These are phyloP conservation scores for Aphanocladium album DNA, from an alignment of 2,329 filamentous ascomycete species.

Conservation along the genomic window DNA sequence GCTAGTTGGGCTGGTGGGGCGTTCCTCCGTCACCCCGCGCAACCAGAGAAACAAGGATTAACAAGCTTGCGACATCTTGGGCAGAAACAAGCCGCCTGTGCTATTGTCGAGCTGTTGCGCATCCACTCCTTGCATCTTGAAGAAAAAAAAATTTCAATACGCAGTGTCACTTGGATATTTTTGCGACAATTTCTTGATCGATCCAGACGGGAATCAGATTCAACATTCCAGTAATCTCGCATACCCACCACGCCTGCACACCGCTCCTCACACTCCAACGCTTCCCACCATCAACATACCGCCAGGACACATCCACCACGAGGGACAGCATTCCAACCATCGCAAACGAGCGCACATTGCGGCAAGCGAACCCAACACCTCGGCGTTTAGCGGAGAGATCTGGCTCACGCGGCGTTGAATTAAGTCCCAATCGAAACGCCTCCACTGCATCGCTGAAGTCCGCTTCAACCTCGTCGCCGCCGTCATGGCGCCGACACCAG, in stretches of 20 bases:
- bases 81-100: background rate
- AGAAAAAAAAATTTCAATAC: background rate
- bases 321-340: constrained; percentile 8
- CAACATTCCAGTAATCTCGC: constrained; percentile 3
- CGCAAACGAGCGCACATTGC: background rate
- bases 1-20: constrained; percentile 3
- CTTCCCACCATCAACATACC: background rate
- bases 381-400: background rate
- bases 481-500: constrained; percentile 56
- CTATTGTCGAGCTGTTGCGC: constrained; percentile 2
- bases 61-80: constrained; percentile 5
- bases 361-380: background rate
- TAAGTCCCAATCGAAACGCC: background rate
- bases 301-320: background rate
- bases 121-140: constrained; percentile 1
- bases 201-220: background rate
- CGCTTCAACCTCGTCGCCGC: constrained; percentile 32
- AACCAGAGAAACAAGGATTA: constrained; percentile 12
- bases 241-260: background rate
- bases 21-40: constrained; percentile 13
- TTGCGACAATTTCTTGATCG: background rate
- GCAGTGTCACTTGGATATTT: background rate
- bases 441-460: background rate
- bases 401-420: background rate
- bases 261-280: background rate